Conservation (phyloP, 208 protist genomes). For the Acanthamoeba lenticulata region DNA sequence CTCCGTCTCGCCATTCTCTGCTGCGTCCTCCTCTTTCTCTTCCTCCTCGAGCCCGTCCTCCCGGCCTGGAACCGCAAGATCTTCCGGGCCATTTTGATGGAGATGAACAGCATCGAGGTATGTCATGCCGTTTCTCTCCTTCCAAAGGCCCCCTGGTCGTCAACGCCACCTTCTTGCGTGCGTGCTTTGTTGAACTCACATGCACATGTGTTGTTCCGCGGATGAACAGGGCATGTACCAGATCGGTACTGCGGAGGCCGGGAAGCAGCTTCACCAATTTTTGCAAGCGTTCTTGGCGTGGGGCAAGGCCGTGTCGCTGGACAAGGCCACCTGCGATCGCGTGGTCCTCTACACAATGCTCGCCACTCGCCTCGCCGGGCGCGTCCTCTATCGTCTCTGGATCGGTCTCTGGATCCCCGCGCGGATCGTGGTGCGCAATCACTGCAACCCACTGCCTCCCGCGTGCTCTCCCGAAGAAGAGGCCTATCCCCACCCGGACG, state of each 20-base stretch:
- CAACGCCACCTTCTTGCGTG: background rate
- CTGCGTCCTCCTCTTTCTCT: conserved; percentile 52
- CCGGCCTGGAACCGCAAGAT: conserved; percentile 26
- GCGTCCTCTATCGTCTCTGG: conserved; percentile 32
- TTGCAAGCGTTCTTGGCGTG: background rate
- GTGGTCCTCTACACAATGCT: background rate
- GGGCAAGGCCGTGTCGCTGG: background rate
- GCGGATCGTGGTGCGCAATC: background rate
- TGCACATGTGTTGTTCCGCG: background rate
- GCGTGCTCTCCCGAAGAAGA: no score
- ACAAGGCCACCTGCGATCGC: conserved; percentile 31
- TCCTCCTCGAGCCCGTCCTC: conserved; percentile 38
- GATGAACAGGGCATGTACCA: conserved; percentile 48
- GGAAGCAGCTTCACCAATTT: conserved; percentile 12
- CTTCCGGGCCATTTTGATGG: background rate
- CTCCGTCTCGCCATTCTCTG: conserved; percentile 31
- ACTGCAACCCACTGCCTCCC: background rate
- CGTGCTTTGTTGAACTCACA: background rate
- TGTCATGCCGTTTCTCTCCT: no score
- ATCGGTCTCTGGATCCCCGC: background rate
- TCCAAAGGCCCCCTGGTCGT: background rate
- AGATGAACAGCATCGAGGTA: conserved; percentile 48
- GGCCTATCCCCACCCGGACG: no score
- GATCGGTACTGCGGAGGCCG: conserved; percentile 1
- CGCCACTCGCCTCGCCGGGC: background rate